Evolutionary conservation across 768 basidiomycete species (phyloP), one percentile per base, ranked within the genome.

Genomic region (Leccinellum luteum): DNA sequence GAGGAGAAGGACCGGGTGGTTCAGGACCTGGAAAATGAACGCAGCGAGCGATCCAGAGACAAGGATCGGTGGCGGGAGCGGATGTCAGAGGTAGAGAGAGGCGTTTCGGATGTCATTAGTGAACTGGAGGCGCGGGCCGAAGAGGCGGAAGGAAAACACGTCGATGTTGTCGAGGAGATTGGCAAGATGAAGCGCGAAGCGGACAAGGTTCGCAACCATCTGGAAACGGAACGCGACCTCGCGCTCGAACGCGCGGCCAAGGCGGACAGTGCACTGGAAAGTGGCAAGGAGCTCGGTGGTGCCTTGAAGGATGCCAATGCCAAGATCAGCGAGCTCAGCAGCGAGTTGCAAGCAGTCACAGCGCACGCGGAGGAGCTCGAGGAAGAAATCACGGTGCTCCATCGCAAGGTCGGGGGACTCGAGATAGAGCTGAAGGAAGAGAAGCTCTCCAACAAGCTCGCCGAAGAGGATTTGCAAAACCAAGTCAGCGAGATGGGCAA

Each of bases 21-120:
- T 62, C 72, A 73, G 53, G 78, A 75, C 14, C 71, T 90, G 1
- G 78, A 81, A 49, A 74, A 71, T 38, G 89, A 90, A 69, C 79
- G 69, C 55, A 74, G 71, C 21, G 87, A 81, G 49, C 78, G 89
- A n/a, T 73, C 78, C 13, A 77, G 77, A 51, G 89, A 91, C 66
- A 87, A 86, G 59, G 83, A 85, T 28, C 74, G 83, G 45, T 92
- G 86, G 85, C 83, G 82, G 62, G 82, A 81, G 51, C 78, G 87
- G 47, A 89, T 92, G 83, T 64, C 61, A 9, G 89, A 90, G 57
- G 86, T 90, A 9, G 85, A 91, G 69, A 75, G 75, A 51, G 87
- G 86, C 4, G 89, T 90, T 27, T 81, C 82, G 35, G 82, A 74
- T 9, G 86, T 92, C 56, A 76, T 93, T 19, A 72, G 73, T n/a